phyloP scores from a whole-genome alignment of 1,139 yeast species.

The Hemisphaericaspora subhashii region DNA sequence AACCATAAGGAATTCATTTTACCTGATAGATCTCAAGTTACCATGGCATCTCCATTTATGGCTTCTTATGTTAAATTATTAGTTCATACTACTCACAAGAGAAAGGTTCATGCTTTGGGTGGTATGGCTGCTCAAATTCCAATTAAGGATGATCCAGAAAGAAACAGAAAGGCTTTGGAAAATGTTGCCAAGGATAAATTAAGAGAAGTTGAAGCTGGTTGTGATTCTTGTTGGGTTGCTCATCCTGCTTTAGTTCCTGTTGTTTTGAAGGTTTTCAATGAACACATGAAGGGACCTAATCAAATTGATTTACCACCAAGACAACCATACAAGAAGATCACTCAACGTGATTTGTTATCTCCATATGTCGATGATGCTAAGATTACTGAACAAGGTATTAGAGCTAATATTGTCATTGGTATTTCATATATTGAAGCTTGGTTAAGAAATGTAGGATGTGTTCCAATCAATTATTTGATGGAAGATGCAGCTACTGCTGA shows the following conservation, averaged over 20 bases:
- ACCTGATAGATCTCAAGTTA: slow-evolving; percentile 74
- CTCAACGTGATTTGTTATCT: slow-evolving; percentile 68
- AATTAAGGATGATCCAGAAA: slow-evolving; percentile 63
- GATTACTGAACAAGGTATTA: slow-evolving; percentile 69
- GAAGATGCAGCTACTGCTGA: slow-evolving; percentile 90
- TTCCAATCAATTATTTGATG: slow-evolving; percentile 81
- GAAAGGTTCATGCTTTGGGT: slow-evolving; percentile 80
- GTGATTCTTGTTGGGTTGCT: slow-evolving; percentile 84
- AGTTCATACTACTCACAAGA: slow-evolving; percentile 69
- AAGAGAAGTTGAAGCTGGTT: slow-evolving; percentile 73
- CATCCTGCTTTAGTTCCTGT: slow-evolving; percentile 77
- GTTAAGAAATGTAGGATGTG: slow-evolving; percentile 79
- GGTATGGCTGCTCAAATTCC: slow-evolving; percentile 89
- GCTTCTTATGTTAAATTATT: slow-evolving; percentile 64
- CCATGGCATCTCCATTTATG: slow-evolving; percentile 78
- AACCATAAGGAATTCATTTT: slow-evolving; percentile 61
- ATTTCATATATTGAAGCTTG: slow-evolving; percentile 80
- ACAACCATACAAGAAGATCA: slow-evolving; percentile 43
- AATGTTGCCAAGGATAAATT: slow-evolving; percentile 72
- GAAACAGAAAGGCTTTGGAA: slow-evolving; percentile 67
- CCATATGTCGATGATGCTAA: slow-evolving; percentile 68
- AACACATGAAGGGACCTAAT: slow-evolving; percentile 82
- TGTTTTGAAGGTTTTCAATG: slow-evolving; percentile 75
- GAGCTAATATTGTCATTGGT: slow-evolving; percentile 70
- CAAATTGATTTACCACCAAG: slow-evolving; percentile 66